Conservation (phyloP, 257 asterid species). For the Ophiorrhiza pumila region DNA sequence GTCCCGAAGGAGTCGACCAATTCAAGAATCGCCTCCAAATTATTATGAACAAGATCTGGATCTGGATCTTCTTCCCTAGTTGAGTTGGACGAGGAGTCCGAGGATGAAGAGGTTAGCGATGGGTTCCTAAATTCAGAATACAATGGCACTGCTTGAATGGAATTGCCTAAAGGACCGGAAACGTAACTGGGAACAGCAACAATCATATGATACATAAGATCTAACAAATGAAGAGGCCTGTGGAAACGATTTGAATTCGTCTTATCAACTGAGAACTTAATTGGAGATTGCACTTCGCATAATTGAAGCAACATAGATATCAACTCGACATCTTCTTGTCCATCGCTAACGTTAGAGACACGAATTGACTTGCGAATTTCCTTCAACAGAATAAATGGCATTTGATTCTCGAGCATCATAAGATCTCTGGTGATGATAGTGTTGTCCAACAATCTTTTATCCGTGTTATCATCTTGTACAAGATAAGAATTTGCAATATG, state of each 20-base stretch:
- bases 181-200: constrained; percentile 5
- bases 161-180: neutral
- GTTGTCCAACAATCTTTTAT: constrained; percentile 15
- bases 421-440: constrained; percentile 28
- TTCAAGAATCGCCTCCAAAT: constrained; percentile 21
- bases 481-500: constrained; percentile 13
- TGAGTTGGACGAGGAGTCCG: neutral
- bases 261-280: constrained; percentile 15
- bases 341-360: neutral
- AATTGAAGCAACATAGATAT: constrained; percentile 13
- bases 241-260: neutral
- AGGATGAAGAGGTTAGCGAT: neutral
- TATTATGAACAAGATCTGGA: constrained; percentile 12
- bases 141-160: neutral
- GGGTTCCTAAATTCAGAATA: neutral
- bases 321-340: constrained; percentile 1
- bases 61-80: constrained; percentile 1
- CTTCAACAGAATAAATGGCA: constrained; percentile 27
- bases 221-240: constrained; percentile 32
- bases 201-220: constrained; percentile 34
- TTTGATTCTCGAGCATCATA: constrained; percentile 47
- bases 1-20: constrained; percentile 14
- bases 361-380: constrained; percentile 18
- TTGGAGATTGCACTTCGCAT: constrained; percentile 31
- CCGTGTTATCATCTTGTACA: neutral